phyloP scores from a whole-genome alignment of 371 early-diverging fungal species.

The Apophysomyces variabilis region DNA sequence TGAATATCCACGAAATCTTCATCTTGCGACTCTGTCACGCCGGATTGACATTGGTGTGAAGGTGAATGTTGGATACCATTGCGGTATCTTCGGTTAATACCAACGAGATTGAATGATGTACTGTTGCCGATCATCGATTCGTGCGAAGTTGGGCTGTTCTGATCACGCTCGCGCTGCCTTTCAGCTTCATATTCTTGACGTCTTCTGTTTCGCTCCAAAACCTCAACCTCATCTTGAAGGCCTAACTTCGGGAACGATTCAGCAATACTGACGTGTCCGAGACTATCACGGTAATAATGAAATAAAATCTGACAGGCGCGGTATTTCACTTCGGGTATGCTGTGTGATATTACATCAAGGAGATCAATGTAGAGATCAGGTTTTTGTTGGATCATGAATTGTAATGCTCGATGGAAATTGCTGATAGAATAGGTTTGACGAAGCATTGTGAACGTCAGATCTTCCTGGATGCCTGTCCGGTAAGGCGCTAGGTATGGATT shows the following conservation, averaged over 20 bases:
- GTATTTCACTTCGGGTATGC: conserved; percentile 41
- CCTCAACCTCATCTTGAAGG: conserved; percentile 30
- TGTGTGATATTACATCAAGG: conserved; percentile 54
- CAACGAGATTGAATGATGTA: conserved; percentile 19
- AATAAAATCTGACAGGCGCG: conserved; percentile 50
- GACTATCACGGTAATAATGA: conserved; percentile 46
- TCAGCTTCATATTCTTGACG: conserved; percentile 43
- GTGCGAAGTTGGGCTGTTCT: conserved; percentile 19
- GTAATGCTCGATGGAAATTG: conserved; percentile 56
- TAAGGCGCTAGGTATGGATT: conserved; percentile 42
- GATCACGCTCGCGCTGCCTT: conserved; percentile 21
- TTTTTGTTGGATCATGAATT: conserved; percentile 53
- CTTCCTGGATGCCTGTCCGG: conserved; percentile 18
- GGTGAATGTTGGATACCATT: neutral
- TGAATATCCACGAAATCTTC: conserved; percentile 9
- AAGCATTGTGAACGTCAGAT: conserved; percentile 24
- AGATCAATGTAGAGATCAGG: conserved; percentile 60
- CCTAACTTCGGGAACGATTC: conserved; percentile 48
- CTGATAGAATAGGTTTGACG: conserved; percentile 38
- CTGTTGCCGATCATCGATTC: conserved; percentile 27
- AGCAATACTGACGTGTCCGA: conserved; percentile 57
- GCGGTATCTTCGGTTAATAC: conserved; percentile 26
- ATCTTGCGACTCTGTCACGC: neutral
- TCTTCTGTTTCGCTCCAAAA: conserved; percentile 29
- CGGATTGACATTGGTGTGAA: neutral